Base-by-base conservation (phyloP, 805 yeast genomes). In the Saccharomycopsis babjevae region DNA sequence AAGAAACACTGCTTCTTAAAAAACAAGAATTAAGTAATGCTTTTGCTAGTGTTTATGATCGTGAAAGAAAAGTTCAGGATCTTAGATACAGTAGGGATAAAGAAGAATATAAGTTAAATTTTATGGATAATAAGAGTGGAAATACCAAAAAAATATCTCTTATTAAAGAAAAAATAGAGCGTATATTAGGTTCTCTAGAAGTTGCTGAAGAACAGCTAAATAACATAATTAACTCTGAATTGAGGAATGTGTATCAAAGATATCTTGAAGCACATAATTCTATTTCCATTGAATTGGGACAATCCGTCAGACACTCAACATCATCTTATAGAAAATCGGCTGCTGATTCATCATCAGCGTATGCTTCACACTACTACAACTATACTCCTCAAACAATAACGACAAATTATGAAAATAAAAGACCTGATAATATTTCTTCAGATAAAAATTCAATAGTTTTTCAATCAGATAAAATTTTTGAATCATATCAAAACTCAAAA, bases 161-260 rank as follows among this genome's bases (percentile, higher is more conserved):
- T 20, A 69, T 79, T 1, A 74, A 73, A 61, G 88, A 83, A 66
- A 74, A 75, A 58, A 67, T 83, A 39, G 87, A 83, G 67, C 83
- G 80, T 64, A 70, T 78, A 60, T 74, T 75, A 52, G 75, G 78
- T 62, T 77, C 81, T 42, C 72, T 80, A n/a, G 81, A 76, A 59
- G 79, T 83, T 25, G 80, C 81, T 6, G 79, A 79, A 62, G 78
- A 75, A 36, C 87, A 83, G 67, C 74, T 77, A 56, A 71, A 74
- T 8, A 74, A 82, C 55, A 73, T 83, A 0, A 77, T 83, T 25
- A 74, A 75, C 54, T 73, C 69, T 32, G 76, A 77, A 13, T 72
- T 83, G 63, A 77, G 74, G 61, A 77, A 75, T 18, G 70, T 83
- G 0, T 67, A 81, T 11, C 68, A 71, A 11, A 83, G 81, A 55